These are phyloP conservation scores for Neurospora sp. DNA, from an alignment of 2,329 filamentous ascomycete species.

Conservation along the genomic window DNA sequence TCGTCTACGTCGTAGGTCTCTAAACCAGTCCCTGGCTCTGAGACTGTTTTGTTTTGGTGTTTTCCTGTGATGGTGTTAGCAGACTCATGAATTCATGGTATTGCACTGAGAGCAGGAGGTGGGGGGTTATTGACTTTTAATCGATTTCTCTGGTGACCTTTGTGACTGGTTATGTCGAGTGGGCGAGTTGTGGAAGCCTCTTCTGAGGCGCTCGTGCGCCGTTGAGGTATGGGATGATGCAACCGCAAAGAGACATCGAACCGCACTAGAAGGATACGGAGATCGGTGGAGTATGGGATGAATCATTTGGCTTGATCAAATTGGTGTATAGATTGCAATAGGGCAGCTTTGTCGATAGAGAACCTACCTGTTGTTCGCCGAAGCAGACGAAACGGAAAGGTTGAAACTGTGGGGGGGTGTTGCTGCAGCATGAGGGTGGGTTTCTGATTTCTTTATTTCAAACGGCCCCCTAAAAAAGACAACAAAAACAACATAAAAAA, in stretches of 20 bases:
- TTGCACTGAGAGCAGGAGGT: neutral
- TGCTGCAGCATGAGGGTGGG: neutral
- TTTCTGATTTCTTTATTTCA: neutral
- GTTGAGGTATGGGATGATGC: neutral
- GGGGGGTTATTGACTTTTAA: neutral
- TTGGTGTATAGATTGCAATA: neutral
- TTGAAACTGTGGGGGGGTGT: neutral
- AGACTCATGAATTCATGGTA: conserved; percentile 3
- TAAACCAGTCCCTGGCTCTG: conserved; percentile 38
- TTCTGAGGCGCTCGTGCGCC: neutral
- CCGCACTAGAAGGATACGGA: neutral
- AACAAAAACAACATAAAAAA: neutral
- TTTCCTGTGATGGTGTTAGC: conserved; percentile 33
- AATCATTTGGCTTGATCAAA: neutral
- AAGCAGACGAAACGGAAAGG: neutral
- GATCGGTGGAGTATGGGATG: neutral
- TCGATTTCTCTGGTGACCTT: neutral
- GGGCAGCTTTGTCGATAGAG: neutral
- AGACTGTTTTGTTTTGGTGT: conserved; percentile 25
- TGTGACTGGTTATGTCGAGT: neutral
- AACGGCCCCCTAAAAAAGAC: neutral
- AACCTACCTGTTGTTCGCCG: neutral
- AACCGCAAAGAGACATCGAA: neutral
- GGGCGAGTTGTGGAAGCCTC: neutral
- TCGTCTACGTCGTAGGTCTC: conserved; percentile 36